Evolutionary conservation across 179 eudicot genomes (phyloP).

Genomic region (Amaranthus tricolor): DNA sequence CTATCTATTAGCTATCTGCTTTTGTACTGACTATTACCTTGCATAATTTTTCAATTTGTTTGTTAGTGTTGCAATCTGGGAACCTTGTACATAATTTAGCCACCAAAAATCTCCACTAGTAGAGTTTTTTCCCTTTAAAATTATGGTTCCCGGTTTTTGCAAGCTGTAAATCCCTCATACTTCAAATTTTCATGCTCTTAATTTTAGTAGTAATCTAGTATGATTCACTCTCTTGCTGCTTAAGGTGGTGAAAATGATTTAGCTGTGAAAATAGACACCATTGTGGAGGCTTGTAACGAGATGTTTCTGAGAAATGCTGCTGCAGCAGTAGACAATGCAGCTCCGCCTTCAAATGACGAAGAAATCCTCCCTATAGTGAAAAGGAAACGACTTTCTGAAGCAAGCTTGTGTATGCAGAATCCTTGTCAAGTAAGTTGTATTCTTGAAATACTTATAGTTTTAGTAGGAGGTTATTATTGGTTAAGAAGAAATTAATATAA

Average conservation of each 20-base stretch:
- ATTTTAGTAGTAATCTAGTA: too few relatives aligned
- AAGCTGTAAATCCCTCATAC: too few relatives aligned
- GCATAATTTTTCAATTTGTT: neutral
- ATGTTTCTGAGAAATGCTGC: constrained; percentile 18
- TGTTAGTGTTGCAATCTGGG: neutral
- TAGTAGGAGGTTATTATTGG: neutral
- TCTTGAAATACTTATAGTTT: neutral
- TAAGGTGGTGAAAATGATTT: constrained; percentile 46
- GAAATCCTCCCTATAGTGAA: constrained; percentile 21
- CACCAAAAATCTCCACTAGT: neutral
- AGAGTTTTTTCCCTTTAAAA: neutral
- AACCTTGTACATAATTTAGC: neutral
- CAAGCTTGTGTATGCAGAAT: constrained; percentile 35
- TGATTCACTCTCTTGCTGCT: constrained; percentile 1
- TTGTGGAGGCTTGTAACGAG: constrained; percentile 42
- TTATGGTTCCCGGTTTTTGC: neutral
- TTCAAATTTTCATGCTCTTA: too few relatives aligned
- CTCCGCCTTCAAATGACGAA: constrained; percentile 27
- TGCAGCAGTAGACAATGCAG: constrained; percentile 28
- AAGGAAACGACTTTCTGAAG: constrained; percentile 46
- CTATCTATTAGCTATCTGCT: constrained; percentile 2
- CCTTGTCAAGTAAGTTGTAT: constrained; percentile 48
- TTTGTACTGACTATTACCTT: neutral
- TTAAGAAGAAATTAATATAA: neutral
- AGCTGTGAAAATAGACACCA: constrained; percentile 40